A percentile compares a stretch with the other conserved stretches of the same genome.
These are phyloP conservation scores for Hyparrhenia diplandra DNA, from an alignment of 176 grass and related monocot species.

Conservation along the genomic window DNA sequence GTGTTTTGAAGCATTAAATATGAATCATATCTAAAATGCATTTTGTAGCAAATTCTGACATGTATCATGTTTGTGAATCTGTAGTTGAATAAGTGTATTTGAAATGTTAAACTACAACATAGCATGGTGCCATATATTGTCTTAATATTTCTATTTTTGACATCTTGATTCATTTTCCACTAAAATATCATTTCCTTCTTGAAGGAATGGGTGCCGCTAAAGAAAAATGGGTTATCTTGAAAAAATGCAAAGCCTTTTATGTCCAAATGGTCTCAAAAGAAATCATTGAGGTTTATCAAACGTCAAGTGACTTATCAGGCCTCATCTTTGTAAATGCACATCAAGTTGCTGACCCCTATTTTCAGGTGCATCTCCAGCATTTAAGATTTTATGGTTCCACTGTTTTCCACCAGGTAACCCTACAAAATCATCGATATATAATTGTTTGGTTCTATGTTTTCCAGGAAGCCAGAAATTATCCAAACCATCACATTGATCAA, in stretches of 20 bases:
- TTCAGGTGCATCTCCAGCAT: slow-evolving; percentile 59
- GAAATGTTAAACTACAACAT: background rate
- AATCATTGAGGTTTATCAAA: slow-evolving; percentile 52
- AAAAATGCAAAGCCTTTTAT: slow-evolving; percentile 56
- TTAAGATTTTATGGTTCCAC: background rate
- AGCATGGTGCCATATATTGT: background rate
- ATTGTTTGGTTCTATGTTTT: slow-evolving; percentile 10
- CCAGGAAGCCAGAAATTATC: slow-evolving; percentile 74
- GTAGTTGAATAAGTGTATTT: slow-evolving; percentile 22
- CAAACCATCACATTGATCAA: slow-evolving; percentile 86
- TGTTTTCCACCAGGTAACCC: background rate
- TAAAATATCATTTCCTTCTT: slow-evolving; percentile 28
- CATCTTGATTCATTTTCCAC: slow-evolving; percentile 19
- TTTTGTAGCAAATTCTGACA: background rate
- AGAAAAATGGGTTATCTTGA: slow-evolving; percentile 53
- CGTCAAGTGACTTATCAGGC: slow-evolving; percentile 51
- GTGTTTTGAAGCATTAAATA: slow-evolving; percentile 12
- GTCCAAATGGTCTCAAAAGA: slow-evolving; percentile 53
- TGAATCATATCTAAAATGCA: background rate
- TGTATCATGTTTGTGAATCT: slow-evolving; percentile 3
- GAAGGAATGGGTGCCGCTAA: slow-evolving; percentile 72
- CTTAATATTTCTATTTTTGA: background rate
- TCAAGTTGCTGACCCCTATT: slow-evolving; percentile 59
- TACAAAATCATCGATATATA: slow-evolving; percentile 11
- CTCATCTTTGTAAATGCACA: slow-evolving; percentile 62